Evolutionary conservation across 352 stramenopile species (phyloP), one percentile per base, ranked within the genome.

Genomic region (Phytophthora cajani): DNA sequence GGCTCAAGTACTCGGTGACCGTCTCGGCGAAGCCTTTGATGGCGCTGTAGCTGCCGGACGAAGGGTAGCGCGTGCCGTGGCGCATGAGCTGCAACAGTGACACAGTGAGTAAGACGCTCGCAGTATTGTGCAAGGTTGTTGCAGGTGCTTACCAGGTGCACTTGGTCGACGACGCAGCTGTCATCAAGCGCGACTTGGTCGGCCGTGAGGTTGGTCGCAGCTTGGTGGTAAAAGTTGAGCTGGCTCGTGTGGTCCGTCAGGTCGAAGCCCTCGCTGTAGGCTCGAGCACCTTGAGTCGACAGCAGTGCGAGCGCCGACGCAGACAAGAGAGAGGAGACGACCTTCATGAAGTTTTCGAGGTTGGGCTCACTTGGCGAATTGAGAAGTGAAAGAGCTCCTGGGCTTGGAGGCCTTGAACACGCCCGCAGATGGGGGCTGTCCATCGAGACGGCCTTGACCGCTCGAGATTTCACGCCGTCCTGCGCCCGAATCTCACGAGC

Each of bases 201-300:
- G 0, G 62, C 62, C 32, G 71, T 69, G 56, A 84, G 75, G 55
- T 75, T 54, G 12, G 79, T 75, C 49, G 75, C 79, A 32, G 81
- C 79, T 60, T 74, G 67, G 66, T 85, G 81, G 68, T 89, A 89
- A 67, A 77, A 86, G 64, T 82, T 85, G 62, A 89, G 79, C 58
- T 84, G 78, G 44, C 77, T 89, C 50, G 81, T 87, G 70, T 87
- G 79, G 71, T 87, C 81, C 47, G 82, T 75, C 36, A 89, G 61
- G 72, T 89, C 79, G 44, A 89, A 89, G 33, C 62, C 46, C 25
- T 77, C 65, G 25, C 69, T 87, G 71, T 82, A 82, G 1, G 73
- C 75, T 5, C 59, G 59, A 1, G 49, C 59, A 8, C 51, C 46
- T 33, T 58, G 38, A 8, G 55, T 27, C 9, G 32, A 27, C 33